These are phyloP conservation scores for Trichomonascaceae sp. DNA, from an alignment of 1,139 yeast genomes.

Conservation along the genomic window DNA sequence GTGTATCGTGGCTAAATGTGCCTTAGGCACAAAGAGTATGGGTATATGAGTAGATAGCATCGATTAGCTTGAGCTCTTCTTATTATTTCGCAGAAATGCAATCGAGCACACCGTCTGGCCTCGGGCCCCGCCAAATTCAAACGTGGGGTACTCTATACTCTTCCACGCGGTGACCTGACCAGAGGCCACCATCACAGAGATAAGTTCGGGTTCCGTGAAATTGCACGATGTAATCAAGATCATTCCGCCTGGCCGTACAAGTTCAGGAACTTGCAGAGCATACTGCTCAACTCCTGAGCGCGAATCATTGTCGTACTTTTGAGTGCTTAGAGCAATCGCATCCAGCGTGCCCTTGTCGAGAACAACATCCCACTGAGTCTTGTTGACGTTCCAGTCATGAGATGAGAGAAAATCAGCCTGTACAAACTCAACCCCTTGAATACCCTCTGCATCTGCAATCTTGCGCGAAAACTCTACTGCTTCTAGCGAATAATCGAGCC, in stretches of 20 bases:
- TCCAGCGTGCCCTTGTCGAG: conserved; percentile 93
- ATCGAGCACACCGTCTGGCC: conserved; percentile 84
- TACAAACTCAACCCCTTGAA: conserved; percentile 31
- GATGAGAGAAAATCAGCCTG: conserved; percentile 32
- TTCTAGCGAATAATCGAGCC: conserved; percentile 75
- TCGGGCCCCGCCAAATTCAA: conserved; percentile 75
- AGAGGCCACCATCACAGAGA: conserved; percentile 35
- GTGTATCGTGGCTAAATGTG: too few relatives aligned
- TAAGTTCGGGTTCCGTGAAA: conserved; percentile 70
- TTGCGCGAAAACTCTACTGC: conserved; percentile 61
- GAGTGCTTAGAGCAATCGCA: conserved; percentile 81
- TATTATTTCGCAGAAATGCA: conserved; percentile 48
- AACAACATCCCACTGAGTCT: conserved; percentile 50
- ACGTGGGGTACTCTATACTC: conserved; percentile 59
- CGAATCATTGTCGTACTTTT: conserved; percentile 26
- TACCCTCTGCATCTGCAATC: conserved; percentile 35
- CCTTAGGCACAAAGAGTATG: too few relatives aligned
- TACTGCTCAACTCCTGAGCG: conserved; percentile 49
- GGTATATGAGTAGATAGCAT: too few relatives aligned
- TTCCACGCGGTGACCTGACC: conserved; percentile 44
- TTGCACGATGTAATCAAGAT: conserved; percentile 88
- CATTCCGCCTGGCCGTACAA: conserved; percentile 34
- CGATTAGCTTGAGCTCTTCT: too few relatives aligned
- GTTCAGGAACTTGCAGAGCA: conserved; percentile 42
- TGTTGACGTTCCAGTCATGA: conserved; percentile 23